These are phyloP conservation scores for Pittosporum tobira DNA, from an alignment of 129 eudicot genomes.

Conservation along the genomic window DNA sequence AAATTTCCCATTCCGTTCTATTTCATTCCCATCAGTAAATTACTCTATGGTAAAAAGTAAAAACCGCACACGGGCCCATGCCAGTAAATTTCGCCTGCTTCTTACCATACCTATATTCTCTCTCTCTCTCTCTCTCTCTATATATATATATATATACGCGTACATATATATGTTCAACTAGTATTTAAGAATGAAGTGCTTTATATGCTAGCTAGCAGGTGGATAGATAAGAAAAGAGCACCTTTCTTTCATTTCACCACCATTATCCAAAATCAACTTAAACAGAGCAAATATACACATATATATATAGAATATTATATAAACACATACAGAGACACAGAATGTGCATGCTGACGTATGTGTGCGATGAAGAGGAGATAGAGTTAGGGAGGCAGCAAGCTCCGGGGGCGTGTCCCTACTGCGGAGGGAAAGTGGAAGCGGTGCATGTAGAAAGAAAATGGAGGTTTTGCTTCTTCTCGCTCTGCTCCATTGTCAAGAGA, in stretches of 20 bases:
- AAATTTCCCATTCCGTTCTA: too few species aligned
- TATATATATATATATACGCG: background rate
- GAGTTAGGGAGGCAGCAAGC: conserved; percentile 11
- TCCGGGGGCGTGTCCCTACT: conserved; percentile 8
- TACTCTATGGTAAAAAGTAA: background rate
- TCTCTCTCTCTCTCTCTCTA: too few species aligned
- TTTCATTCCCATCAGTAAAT: too few species aligned
- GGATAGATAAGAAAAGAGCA: conserved; percentile 1
- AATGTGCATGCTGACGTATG: conserved; percentile 3
- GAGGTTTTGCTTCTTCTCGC: conserved; percentile 8
- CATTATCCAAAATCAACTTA: too few species aligned
- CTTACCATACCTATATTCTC: too few species aligned
- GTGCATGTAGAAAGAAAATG: background rate
- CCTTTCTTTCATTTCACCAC: background rate
- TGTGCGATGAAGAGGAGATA: conserved; percentile 9
- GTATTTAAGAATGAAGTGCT: too few species aligned
- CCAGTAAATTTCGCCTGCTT: background rate
- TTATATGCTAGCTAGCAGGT: too few species aligned
- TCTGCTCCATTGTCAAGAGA: conserved; percentile 7
- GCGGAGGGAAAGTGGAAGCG: conserved; percentile 12
- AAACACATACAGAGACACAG: background rate
- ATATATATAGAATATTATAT: background rate
- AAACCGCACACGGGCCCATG: background rate
- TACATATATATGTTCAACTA: too few species aligned
- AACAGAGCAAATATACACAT: too few species aligned